Base-by-base conservation (phyloP, 2,329 filamentous ascomycete species). In the Ophiostoma quercus region DNA sequence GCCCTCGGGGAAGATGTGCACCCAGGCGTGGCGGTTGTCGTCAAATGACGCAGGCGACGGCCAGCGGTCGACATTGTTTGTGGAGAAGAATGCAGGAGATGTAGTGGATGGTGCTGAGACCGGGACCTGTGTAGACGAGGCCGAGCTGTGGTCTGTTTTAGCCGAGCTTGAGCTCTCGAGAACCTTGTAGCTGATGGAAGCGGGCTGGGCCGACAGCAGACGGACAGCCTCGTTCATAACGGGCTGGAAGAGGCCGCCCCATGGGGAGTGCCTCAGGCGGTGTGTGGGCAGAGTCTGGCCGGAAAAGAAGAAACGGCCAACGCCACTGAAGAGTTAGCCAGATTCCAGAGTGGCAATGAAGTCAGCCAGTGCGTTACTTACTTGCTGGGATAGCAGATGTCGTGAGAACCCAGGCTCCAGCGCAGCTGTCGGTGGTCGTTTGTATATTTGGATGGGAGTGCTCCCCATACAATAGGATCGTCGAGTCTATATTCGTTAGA, bases 1-100 rank as follows among this genome's bases (percentile, higher is more conserved):
- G 66, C 93, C 95, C 80, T 99, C 95, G 14, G 95, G 95, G 79
- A 98, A 98, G 69, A 98, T 90, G 79, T 99, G 95, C 3, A 99
- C 83, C 95, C 95, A 99, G 63, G 88, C 87, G 78, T 91, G 85
- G 65, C 87, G 87, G 75, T 92, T 89, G 73, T 80, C 84, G 1
- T 86, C 79, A 77, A 91, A 94, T 66, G 88, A 85, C 1, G 92
- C 89, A 0, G 93, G 92, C 0, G 92, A 86, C 0, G 85, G 82
- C 77, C 92, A 91, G 51, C 79, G 80, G 79, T 94, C 91, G 19
- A 75, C 74, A 62, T 88, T 88, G 70, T 85, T 88, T 3, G 92
- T 93, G 5, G 87, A 87, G 79, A 88, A 93, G 57, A 85, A 90
- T 69, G 83, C 86, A n/a, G 54, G 68, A 37, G 65, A 37, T 19